Percentiles rank a stretch among this genome's conserved stretches.
Conservation (phyloP, 225 moss, liverwort and hornwort species). For the Bryum argenteum region DNA sequence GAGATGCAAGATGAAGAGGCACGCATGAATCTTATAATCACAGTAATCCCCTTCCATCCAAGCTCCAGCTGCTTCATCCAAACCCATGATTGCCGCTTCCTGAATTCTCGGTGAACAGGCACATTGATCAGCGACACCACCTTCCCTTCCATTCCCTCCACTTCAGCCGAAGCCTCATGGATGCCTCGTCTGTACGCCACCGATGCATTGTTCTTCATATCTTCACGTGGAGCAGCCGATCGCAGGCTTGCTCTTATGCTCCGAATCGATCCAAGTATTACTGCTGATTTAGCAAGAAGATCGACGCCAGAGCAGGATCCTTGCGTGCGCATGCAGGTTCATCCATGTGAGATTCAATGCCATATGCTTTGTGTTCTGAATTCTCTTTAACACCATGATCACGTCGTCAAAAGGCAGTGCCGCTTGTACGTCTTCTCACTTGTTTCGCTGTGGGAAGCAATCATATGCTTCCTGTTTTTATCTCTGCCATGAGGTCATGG, state of each 20-base stretch:
- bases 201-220: not conserved
- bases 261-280: slow-evolving; percentile 1
- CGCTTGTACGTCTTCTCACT: not conserved
- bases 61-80: slow-evolving; percentile 22
- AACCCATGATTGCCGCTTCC: slow-evolving; percentile 25
- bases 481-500: not conserved
- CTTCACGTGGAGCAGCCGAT: not conserved
- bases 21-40: not conserved
- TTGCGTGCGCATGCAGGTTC: slow-evolving; percentile 2
- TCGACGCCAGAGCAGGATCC: not conserved
- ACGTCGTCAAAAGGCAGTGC: not conserved
- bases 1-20: not conserved
- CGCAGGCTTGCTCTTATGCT: slow-evolving; percentile 8
- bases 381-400: not conserved
- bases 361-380: not conserved
- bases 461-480: slow-evolving; percentile 1
- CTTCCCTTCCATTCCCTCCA: not conserved
- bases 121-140: not conserved
- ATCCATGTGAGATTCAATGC: not conserved
- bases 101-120: slow-evolving; percentile 30
- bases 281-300: not conserved
- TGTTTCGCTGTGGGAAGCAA: not conserved
- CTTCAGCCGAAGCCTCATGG: slow-evolving; percentile 19
- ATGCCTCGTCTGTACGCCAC: not conserved
- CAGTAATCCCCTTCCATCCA: slow-evolving; percentile 10